Percentiles rank a stretch among this genome's conserved stretches.
phyloP scores from a whole-genome alignment of 352 stramenopile genomes.

The Peronospora tabacina region DNA sequence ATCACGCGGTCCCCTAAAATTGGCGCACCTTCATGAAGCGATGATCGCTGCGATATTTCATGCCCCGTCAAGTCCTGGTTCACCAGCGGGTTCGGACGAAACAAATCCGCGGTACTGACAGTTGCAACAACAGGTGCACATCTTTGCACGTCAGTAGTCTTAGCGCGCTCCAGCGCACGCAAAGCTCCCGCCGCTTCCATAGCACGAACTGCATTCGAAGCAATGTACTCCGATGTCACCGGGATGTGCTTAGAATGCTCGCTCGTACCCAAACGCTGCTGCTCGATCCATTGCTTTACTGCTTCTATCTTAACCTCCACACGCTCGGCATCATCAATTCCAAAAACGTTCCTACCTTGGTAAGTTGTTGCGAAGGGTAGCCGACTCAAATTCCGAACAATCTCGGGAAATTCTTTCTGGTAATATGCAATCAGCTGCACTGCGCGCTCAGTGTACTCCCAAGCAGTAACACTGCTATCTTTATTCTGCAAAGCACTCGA shows the following conservation, averaged over 20 bases:
- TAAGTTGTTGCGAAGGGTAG: slow-evolving; percentile 88
- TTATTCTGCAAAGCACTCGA: slow-evolving; percentile 1
- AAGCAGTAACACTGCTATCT: slow-evolving; percentile 49
- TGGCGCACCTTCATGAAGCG: slow-evolving; percentile 64
- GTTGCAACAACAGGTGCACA: slow-evolving; percentile 35
- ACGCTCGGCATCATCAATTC: slow-evolving; percentile 41
- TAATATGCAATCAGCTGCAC: slow-evolving; percentile 92
- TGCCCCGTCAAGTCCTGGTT: slow-evolving; percentile 77
- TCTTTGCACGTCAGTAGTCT: slow-evolving; percentile 31
- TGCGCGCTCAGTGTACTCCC: slow-evolving; percentile 96
- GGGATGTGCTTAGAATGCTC: slow-evolving; percentile 89
- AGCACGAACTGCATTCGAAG: slow-evolving; percentile 87
- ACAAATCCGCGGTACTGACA: slow-evolving; percentile 47
- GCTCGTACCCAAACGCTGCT: slow-evolving; percentile 79
- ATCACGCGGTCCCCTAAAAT: slow-evolving; percentile 95
- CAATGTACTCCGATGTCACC: slow-evolving; percentile 90
- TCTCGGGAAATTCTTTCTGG: slow-evolving; percentile 87
- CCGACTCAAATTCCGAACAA: slow-evolving; percentile 87
- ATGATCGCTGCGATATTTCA: slow-evolving; percentile 49
- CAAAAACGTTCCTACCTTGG: slow-evolving; percentile 85
- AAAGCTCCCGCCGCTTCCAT: slow-evolving; percentile 82
- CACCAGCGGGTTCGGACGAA: slow-evolving; percentile 63
- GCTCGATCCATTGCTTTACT: slow-evolving; percentile 90
- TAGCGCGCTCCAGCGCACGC: slow-evolving; percentile 55
- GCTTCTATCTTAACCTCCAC: slow-evolving; percentile 64